Evolutionary conservation across 2,329 filamentous ascomycete species (phyloP).

Genomic region (Plectosphaerella plurivora): DNA sequence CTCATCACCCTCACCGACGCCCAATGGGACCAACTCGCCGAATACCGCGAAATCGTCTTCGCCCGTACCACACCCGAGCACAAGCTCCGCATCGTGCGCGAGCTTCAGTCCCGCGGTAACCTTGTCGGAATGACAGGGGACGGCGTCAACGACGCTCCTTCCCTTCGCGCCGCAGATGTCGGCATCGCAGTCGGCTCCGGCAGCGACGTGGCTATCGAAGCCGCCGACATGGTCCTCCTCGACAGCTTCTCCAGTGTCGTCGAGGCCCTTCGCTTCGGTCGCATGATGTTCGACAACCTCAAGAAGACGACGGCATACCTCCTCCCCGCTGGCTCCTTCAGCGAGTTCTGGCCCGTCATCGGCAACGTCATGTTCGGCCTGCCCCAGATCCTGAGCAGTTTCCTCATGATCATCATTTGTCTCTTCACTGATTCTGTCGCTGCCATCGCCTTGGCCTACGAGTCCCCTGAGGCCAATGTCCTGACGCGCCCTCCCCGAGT

Average conservation of each 20-base stretch:
- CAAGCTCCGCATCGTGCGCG: slow-evolving; percentile 74
- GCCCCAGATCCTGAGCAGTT: slow-evolving; percentile 68
- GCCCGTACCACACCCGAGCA: slow-evolving; percentile 73
- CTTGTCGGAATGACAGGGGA: slow-evolving; percentile 84
- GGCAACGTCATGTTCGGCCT: slow-evolving; percentile 69
- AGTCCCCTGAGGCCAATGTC: slow-evolving; percentile 72
- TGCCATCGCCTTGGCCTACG: slow-evolving; percentile 70
- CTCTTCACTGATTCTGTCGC: slow-evolving; percentile 76
- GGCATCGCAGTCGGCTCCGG: slow-evolving; percentile 79
- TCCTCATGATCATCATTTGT: slow-evolving; percentile 67
- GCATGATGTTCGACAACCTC: slow-evolving; percentile 75
- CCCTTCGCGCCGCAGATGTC: slow-evolving; percentile 74
- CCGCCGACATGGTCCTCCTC: slow-evolving; percentile 76
- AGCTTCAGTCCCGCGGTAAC: slow-evolving; percentile 60
- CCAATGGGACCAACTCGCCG: slow-evolving; percentile 63
- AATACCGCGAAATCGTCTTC: slow-evolving; percentile 71
- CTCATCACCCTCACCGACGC: slow-evolving; percentile 59
- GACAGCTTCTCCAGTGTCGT: slow-evolving; percentile 67
- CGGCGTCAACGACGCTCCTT: slow-evolving; percentile 82
- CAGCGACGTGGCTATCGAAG: slow-evolving; percentile 77
- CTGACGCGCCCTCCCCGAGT: slow-evolving; percentile 65
- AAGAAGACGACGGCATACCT: slow-evolving; percentile 75
- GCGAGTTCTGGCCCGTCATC: slow-evolving; percentile 72
- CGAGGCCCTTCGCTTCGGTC: slow-evolving; percentile 66
- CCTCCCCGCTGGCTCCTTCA: slow-evolving; percentile 68